Evolutionary conservation across 768 basidiomycete genomes (phyloP), one percentile per base, ranked within the genome.

Genomic region (Collybia sp.): DNA sequence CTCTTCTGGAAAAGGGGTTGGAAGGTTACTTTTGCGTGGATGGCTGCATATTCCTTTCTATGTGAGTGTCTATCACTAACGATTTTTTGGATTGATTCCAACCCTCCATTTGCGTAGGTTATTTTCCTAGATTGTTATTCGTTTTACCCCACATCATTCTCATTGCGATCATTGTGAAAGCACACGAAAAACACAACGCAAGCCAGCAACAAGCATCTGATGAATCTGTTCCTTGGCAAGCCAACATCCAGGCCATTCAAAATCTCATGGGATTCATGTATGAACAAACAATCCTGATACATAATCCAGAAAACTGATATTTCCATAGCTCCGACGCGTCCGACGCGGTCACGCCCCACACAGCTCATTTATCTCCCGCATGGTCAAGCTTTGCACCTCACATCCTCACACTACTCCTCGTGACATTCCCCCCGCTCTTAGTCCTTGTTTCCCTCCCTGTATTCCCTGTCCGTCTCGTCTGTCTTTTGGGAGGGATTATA

Each of bases 181-280:
- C 79, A 1, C 82, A 89, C 56, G 82, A 85, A 5, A 72, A 71
- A 40, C 61, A 58, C 6, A 58, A 65, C 0, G 62, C 70, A 1
- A 59, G 62, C 0, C 66, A 65, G 8, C 58, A 67, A 12, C 64
- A 68, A 15, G 57, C 71, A 1, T 57, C 74, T 2, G 87, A 91
- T 55, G 85, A 82, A 3, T 78, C 80, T 10, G 75, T 82, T 0
- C 85, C 88, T 47, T 93, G 89, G 83, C 84, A 86, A 49, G 85
- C 87, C 12, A 95, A 93, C 51, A 67, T 94, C 2, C 91, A 93
- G 64, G 91, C 76, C 1, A 87, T 94, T 20, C 93, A 94, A 59
- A 94, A 94, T 53, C 76, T 94, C 25, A 93, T 94, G 91, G 91
- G 90, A 5, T 66, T 76, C 6, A 67, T 83, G 88, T 92, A 64